These are phyloP conservation scores for Porphyra umbilicalis DNA, from an alignment of 31 red algal genomes.

Conservation along the genomic window DNA sequence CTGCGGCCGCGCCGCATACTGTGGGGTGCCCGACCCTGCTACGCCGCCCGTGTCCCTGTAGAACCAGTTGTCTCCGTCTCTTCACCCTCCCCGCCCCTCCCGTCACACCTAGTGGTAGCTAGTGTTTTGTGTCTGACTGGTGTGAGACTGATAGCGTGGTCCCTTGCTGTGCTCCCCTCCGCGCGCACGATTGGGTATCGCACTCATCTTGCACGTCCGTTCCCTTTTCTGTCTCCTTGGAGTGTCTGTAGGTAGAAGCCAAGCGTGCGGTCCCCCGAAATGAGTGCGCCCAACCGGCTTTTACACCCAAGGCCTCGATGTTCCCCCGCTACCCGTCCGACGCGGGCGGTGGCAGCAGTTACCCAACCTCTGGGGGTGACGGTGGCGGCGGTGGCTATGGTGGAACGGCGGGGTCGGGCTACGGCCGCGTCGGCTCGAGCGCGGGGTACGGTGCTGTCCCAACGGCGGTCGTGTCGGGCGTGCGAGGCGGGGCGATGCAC, in stretches of 20 bases:
- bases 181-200: no score
- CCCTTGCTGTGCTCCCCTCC: background rate
- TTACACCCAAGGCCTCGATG: background rate
- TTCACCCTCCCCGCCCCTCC: background rate
- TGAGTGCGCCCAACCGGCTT: background rate
- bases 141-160: background rate
- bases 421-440: background rate
- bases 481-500: background rate
- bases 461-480: background rate
- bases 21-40: no score
- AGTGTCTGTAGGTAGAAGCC: slow-evolving; percentile 13
- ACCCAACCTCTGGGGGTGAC: background rate
- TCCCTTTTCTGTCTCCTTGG: background rate
- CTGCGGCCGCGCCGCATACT: no score
- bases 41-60: no score
- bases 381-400: background rate
- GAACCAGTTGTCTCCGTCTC: no score
- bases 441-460: background rate
- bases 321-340: background rate
- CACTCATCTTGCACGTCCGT: background rate
- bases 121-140: background rate
- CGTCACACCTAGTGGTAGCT: background rate
- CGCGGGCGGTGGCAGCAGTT: background rate
- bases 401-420: background rate
- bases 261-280: slow-evolving; percentile 7